Evolutionary conservation across 192 early-diverging fungal species (phyloP), one percentile per base, ranked within the genome.

Genomic region (Chytriomyces sp.): DNA sequence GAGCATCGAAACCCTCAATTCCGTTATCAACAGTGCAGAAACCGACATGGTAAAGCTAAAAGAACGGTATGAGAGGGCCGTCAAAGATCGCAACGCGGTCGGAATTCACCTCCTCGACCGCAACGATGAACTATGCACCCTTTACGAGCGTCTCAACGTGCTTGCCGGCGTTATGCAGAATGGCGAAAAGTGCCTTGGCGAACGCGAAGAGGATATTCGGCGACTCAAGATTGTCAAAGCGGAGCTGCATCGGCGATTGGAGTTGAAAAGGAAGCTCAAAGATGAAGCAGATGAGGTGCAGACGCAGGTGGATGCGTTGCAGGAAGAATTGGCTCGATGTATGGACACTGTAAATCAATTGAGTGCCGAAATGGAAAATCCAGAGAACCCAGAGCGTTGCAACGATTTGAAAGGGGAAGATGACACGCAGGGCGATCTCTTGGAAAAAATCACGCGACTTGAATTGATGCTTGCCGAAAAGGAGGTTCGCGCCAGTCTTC

Each of bases 61-160:
- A 53, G 38, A 49, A 7, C 75, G 83, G 55, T 86, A 85, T 68
- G 86, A 84, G 38, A n/a, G 62, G 17, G 75, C 82, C 2, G 77
- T 86, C 6, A 77, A 77, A 41, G 84, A 87, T 26, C 70, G 87
- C 10, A 88, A 88, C 74, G 55, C 72, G 0, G 75, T 79, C 8
- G 87, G 86, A 57, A 74, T 85, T 14, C 78, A 86, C 28, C 62
- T 88, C n/a, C 74, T 88, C 3, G 87, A 88, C 33, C 78, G 84
- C 30, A 89, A 88, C 74, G 86, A 88, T 61, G 86, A 88, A 52
- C 77, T 88, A 1, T 86, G 86, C 72, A 88, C 87, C 39, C 59
- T 88, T 2, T 87, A 88, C 55, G 86, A 88, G 60, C 69, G 79
- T 31, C 71, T 83, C 60, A 88, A 88, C 64, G 44, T 87, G 5